Evolutionary conservation across 352 stramenopile species (phyloP).

Genomic region (Globisporangium ultimum): DNA sequence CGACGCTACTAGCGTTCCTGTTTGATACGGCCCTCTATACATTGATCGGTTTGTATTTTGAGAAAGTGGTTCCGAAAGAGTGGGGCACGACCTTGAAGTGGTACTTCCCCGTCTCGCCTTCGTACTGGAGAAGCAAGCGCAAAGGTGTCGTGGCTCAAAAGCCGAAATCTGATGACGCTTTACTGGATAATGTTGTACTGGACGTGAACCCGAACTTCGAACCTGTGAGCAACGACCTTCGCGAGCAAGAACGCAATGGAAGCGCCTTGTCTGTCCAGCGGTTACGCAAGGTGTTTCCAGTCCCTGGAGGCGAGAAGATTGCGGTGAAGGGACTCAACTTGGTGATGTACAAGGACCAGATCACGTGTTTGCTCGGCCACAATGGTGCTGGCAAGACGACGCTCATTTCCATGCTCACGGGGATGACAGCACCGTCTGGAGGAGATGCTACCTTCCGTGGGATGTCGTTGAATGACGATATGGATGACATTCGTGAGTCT

Average conservation of each 20-base stretch:
- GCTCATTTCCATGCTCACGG: slow-evolving; percentile 86
- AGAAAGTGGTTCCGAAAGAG: slow-evolving; percentile 87
- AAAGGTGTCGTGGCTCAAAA: neutral
- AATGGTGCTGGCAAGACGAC: slow-evolving; percentile 75
- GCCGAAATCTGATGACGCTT: no score
- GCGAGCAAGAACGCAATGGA: no score
- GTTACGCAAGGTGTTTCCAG: slow-evolving; percentile 61
- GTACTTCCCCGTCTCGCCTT: slow-evolving; percentile 86
- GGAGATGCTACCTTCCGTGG: slow-evolving; percentile 76
- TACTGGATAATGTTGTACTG: no score
- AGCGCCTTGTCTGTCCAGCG: neutral
- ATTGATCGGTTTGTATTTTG: slow-evolving; percentile 87
- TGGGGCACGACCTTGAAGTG: slow-evolving; percentile 86
- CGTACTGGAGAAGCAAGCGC: slow-evolving; percentile 22
- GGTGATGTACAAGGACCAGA: no score
- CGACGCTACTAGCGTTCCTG: no score
- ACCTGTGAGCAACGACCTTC: no score
- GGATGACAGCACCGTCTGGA: slow-evolving; percentile 46
- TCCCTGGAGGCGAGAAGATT: slow-evolving; percentile 45
- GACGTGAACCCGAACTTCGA: no score
- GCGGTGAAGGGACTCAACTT: slow-evolving; percentile 67
- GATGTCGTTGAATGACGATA: slow-evolving; percentile 65
- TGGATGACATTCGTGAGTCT: slow-evolving; percentile 85
- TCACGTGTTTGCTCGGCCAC: no score
- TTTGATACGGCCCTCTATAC: slow-evolving; percentile 86